Evolutionary conservation across 768 basidiomycete species (phyloP).

Genomic region (Leccinellum rugosiceps): DNA sequence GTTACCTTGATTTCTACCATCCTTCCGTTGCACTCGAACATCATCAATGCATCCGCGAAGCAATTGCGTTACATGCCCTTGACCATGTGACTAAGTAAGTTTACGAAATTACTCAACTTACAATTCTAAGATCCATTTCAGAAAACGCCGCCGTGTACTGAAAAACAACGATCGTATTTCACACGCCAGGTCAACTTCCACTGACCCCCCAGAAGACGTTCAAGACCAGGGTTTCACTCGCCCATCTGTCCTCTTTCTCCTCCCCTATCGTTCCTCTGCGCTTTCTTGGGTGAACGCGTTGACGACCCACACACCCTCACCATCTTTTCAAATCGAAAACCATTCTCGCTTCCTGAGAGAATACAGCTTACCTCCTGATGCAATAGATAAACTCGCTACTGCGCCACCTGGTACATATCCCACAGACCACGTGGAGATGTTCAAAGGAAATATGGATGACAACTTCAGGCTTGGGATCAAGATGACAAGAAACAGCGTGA

Average conservation of each 20-base stretch:
- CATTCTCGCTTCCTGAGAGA: constrained; percentile 76
- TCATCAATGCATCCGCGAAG: constrained; percentile 63
- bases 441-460: constrained; percentile 97
- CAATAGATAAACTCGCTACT: constrained; percentile 73
- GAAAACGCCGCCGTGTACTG: constrained; percentile 85
- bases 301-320: constrained; percentile 68
- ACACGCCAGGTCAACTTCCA: constrained; percentile 56
- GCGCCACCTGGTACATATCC: constrained; percentile 80
- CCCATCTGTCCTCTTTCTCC: constrained; percentile 86
- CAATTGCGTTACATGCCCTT: constrained; percentile 72
- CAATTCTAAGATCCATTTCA: constrained; percentile 30
- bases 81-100: constrained; percentile 87
- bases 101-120: neutral
- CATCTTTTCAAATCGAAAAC: constrained; percentile 84
- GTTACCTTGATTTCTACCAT: constrained; percentile 75
- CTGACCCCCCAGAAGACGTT: constrained; percentile 64
- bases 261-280: constrained; percentile 91
- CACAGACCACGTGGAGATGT: constrained; percentile 85
- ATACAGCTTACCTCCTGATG: constrained; percentile 77
- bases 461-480: constrained; percentile 92
- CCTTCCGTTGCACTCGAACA: constrained; percentile 63
- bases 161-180: constrained; percentile 95
- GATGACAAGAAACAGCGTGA: constrained; percentile 87
- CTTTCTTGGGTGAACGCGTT: constrained; percentile 80
- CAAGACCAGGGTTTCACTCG: constrained; percentile 99